phyloP scores from a whole-genome alignment of 2,329 filamentous ascomycete genomes.

The Ophiostoma pallidulum region DNA sequence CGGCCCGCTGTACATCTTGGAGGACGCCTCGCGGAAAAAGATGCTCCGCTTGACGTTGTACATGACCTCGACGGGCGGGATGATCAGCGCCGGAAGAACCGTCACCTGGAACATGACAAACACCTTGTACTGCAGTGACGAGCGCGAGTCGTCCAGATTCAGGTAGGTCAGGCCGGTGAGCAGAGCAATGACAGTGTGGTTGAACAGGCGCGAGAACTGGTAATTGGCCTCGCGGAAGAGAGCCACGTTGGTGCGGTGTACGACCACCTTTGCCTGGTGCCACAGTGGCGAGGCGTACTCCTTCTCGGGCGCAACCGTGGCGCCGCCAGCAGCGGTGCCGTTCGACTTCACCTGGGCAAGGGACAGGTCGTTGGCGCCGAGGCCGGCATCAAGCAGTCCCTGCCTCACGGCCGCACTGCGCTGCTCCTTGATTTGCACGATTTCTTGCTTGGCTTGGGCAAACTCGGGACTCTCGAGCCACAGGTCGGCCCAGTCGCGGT shows the following conservation, averaged over 20 bases:
- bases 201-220: slow-evolving; percentile 78
- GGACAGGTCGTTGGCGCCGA: not conserved
- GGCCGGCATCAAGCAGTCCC: slow-evolving; percentile 5
- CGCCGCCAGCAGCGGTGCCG: slow-evolving; percentile 16
- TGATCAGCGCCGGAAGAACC: slow-evolving; percentile 72
- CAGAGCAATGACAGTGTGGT: slow-evolving; percentile 68
- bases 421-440: slow-evolving; percentile 54
- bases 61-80: slow-evolving; percentile 76
- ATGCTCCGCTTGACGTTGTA: slow-evolving; percentile 72
- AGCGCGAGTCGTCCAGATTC: slow-evolving; percentile 63
- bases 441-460: slow-evolving; percentile 54
- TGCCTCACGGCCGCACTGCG: slow-evolving; percentile 31
- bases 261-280: slow-evolving; percentile 72
- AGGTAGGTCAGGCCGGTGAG: slow-evolving; percentile 73
- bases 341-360: slow-evolving; percentile 17
- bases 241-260: slow-evolving; percentile 61
- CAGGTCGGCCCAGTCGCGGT: slow-evolving; percentile 70
- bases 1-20: slow-evolving; percentile 76
- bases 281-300: slow-evolving; percentile 75
- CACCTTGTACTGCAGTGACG: slow-evolving; percentile 73
- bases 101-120: slow-evolving; percentile 89
- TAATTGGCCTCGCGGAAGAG: slow-evolving; percentile 88
- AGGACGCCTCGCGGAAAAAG: slow-evolving; percentile 76
- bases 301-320: slow-evolving; percentile 41
- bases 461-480: slow-evolving; percentile 68